A percentile compares a stretch with the other conserved stretches of the same genome.
Conservation (phyloP, 129 eudicot genomes). For the Lactuca sativa region DNA sequence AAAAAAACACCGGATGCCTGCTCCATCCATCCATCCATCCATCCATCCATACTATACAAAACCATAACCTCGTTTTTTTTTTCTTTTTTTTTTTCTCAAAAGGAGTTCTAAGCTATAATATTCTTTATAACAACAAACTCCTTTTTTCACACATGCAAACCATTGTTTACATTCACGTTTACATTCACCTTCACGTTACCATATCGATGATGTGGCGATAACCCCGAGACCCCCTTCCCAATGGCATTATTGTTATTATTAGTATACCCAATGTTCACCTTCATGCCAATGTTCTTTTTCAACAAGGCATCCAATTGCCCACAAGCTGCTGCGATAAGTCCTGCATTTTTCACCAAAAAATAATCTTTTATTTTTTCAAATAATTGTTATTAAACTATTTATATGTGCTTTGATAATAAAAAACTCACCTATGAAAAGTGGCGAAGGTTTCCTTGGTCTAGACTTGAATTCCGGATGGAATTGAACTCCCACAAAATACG, state of each 20-base stretch:
- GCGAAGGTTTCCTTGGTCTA: conserved; percentile 88
- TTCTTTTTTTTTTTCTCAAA: background rate
- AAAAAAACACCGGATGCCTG: conserved; percentile 54
- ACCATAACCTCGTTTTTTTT: conserved; percentile 11
- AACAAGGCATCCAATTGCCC: conserved; percentile 75
- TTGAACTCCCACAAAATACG: conserved; percentile 82
- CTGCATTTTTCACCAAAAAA: conserved; percentile 34
- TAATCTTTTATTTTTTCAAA: background rate
- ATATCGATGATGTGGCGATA: conserved; percentile 39
- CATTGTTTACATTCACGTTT: conserved; percentile 49
- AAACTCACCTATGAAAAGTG: conserved; percentile 70
- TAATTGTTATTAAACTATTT: background rate
- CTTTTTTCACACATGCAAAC: conserved; percentile 62
- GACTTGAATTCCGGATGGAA: conserved; percentile 96
- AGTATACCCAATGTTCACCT: conserved; percentile 26
- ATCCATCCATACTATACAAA: conserved; percentile 47
- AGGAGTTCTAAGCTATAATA: conserved; percentile 6
- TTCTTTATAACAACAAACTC: conserved; percentile 23
- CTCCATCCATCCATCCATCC: conserved; percentile 42
- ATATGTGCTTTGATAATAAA: background rate
- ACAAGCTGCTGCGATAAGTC: conserved; percentile 90
- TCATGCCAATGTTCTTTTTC: conserved; percentile 47
- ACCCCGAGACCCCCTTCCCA: conserved; percentile 31
- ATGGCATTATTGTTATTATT: conserved; percentile 14
- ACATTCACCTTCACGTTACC: conserved; percentile 44